Conservation (phyloP, 2,329 filamentous ascomycete species). For the Diaporthe sp. region DNA sequence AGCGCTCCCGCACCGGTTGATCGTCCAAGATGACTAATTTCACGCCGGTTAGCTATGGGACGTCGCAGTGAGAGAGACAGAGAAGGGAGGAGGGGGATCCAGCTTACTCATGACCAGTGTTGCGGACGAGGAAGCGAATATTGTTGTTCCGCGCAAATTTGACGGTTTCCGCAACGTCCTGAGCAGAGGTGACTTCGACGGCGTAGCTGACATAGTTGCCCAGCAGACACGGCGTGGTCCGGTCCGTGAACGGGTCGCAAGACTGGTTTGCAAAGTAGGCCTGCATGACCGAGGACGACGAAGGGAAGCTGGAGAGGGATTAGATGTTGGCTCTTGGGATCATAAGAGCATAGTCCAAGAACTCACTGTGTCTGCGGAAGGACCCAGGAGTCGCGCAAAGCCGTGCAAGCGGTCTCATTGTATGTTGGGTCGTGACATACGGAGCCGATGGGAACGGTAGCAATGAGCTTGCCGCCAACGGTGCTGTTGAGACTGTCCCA, state of each 20-base stretch:
- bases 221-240: slow-evolving; percentile 50
- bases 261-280: slow-evolving; percentile 49
- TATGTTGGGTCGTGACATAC: slow-evolving; percentile 59
- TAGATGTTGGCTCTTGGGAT: neutral
- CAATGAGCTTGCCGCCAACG: slow-evolving; percentile 62
- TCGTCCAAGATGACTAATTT: slow-evolving; percentile 35
- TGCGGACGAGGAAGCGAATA: slow-evolving; percentile 59
- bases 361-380: slow-evolving; percentile 53
- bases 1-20: slow-evolving; percentile 48
- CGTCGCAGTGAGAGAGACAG: neutral
- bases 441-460: slow-evolving; percentile 61
- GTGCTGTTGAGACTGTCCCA: slow-evolving; percentile 64
- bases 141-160: slow-evolving; percentile 54
- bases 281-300: slow-evolving; percentile 46
- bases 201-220: slow-evolving; percentile 51
- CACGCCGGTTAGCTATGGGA: neutral
- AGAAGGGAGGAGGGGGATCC: neutral
- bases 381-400: slow-evolving; percentile 53
- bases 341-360: neutral
- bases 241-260: slow-evolving; percentile 41
- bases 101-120: slow-evolving; percentile 59
- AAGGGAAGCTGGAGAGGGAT: slow-evolving; percentile 42
- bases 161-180: slow-evolving; percentile 42
- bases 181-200: slow-evolving; percentile 43
- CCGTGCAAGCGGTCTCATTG: slow-evolving; percentile 53